phyloP scores from a whole-genome alignment of 2,329 filamentous ascomycete genomes.

The Penicillium sp. region DNA sequence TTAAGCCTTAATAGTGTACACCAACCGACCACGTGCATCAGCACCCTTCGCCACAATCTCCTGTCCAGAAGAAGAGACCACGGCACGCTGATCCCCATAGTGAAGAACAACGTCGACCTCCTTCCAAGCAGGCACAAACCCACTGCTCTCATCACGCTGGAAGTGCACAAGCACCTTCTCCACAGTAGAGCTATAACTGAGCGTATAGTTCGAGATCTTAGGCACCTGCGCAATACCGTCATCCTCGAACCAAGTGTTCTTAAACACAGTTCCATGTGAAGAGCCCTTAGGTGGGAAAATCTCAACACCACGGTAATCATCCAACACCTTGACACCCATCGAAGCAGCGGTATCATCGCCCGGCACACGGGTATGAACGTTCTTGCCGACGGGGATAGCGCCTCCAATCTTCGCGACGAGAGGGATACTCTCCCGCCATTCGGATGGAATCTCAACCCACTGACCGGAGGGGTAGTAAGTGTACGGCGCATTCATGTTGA shows the following conservation, averaged over 20 bases:
- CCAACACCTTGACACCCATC: conserved; percentile 40
- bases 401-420: conserved; percentile 57
- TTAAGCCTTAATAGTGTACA: conserved; percentile 32
- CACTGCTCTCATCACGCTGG: conserved; percentile 37
- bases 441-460: conserved; percentile 53
- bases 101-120: conserved; percentile 54
- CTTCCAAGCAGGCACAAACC: conserved; percentile 52
- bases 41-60: conserved; percentile 29
- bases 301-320: conserved; percentile 59
- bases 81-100: conserved; percentile 48
- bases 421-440: conserved; percentile 57
- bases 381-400: conserved; percentile 54
- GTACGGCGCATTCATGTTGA: conserved; percentile 64
- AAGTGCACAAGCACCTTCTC: conserved; percentile 48
- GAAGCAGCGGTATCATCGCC: conserved; percentile 51
- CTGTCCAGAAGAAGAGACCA: conserved; percentile 35
- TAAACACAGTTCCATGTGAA: conserved; percentile 40
- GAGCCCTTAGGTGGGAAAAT: conserved; percentile 54
- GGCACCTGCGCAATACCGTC: conserved; percentile 54
- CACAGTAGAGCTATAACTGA: conserved; percentile 47
- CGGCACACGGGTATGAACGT: conserved; percentile 51
- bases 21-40: conserved; percentile 28
- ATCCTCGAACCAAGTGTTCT: conserved; percentile 56
- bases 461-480: conserved; percentile 56
- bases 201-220: conserved; percentile 43